phyloP scores from a whole-genome alignment of 31 red algal genomes.

The Porphyra umbilicalis region DNA sequence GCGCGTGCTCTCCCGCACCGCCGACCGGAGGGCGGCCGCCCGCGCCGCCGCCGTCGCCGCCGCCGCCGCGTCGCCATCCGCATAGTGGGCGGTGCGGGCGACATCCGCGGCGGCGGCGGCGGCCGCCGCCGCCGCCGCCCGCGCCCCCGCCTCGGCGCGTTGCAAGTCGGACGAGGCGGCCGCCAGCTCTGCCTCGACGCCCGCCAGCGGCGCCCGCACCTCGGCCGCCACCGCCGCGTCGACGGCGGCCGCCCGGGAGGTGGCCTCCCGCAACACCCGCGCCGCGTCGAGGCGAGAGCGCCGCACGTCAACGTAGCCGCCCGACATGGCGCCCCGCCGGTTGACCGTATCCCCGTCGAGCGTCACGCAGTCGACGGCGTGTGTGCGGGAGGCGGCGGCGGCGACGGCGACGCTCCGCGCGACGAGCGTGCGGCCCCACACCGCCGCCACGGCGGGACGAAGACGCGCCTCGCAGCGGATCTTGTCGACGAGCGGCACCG shows the following conservation, averaged over 20 bases:
- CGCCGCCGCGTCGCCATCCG: neutral
- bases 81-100: constrained; percentile 18
- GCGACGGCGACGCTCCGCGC: constrained; percentile 75
- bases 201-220: neutral
- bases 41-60: constrained; percentile 30
- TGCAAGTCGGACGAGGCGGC: neutral
- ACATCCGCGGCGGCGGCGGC: constrained; percentile 31
- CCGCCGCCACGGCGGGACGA: constrained; percentile 30
- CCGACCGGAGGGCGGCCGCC: constrained; percentile 26
- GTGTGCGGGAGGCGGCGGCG: constrained; percentile 28
- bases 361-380: constrained; percentile 82
- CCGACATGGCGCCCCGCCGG: constrained; percentile 79
- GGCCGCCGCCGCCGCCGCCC: constrained; percentile 31
- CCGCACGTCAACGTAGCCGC: constrained; percentile 69
- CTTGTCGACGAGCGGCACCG: constrained; percentile 75
- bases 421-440: constrained; percentile 76
- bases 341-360: constrained; percentile 93
- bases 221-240: neutral
- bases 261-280: constrained; percentile 21
- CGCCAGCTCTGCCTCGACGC: constrained; percentile 1
- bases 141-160: constrained; percentile 26
- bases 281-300: constrained; percentile 65
- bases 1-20: constrained; percentile 19
- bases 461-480: constrained; percentile 54
- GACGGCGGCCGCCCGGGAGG: constrained; percentile 5